Evolutionary conservation across 768 basidiomycete genomes (phyloP), one percentile per base, ranked within the genome.

Genomic region (Tulasnella sp.): DNA sequence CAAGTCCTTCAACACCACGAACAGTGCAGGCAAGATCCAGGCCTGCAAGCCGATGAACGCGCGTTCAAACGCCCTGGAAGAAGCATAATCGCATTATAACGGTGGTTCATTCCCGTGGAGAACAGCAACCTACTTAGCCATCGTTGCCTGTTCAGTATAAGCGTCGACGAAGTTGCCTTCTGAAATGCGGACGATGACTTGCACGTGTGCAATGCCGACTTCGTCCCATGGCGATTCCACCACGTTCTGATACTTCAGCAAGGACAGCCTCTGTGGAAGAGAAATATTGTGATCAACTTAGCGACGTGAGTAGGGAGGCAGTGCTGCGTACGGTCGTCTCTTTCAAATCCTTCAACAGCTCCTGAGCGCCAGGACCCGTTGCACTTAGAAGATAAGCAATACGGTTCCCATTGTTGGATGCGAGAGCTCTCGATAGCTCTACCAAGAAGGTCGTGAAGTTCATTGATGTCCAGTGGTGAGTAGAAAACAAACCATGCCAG

Each of bases 21-120:
- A 97, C 42, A 98, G 85, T 0, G 92, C 93, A 28, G 92, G 94
- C 3, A 98, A 86, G 41, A 93, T 93, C 96, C 96, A 98, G 1
- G 95, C 93, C 34, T 92, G 92, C 84, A 94, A 93, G 80, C 90
- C 90, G n/a, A 89, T 88, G 81, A 97, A 93, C 86, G 91, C 96
- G 44, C 93, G 90, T 76, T 93, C 90, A 86, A 96, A 96, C 3
- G 91, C 85, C 20, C 94, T 95, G 76, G 54, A 22, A 34, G 76
- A 46, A 28, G 46, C 44, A 37, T 24, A 69, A 46, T 60, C 4
- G n/a, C 58, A 69, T 50, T 64, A 28, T 60, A 2, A 69, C 34
- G 41, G 37, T 41, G 2, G 24, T 60, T 41, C 3, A 24, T 22
- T 64, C 3, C 4, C 20, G 8, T 34, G 16, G 16, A 2, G 18